Conservation (phyloP, 257 asterid species). For the Solanum medicagineum region DNA sequence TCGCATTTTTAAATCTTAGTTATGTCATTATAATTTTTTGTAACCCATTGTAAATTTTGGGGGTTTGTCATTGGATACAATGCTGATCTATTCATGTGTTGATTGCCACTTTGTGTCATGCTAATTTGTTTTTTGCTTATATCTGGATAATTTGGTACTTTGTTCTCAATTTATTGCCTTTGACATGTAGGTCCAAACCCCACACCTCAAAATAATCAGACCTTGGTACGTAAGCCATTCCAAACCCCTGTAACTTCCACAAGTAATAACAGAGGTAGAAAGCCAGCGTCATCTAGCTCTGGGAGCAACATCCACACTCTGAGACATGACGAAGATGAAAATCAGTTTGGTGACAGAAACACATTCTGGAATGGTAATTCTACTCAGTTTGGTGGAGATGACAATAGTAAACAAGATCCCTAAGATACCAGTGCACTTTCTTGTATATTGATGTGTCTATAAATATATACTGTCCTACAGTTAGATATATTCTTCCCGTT, state of each 20-base stretch:
- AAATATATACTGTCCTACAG: not conserved
- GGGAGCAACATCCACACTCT: slow-evolving; percentile 87
- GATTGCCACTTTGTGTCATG: not conserved
- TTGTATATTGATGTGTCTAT: not conserved
- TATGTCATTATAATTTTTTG: not conserved
- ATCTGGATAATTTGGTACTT: not conserved
- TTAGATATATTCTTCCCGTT: not conserved
- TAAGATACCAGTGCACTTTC: not conserved
- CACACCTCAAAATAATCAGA: slow-evolving; percentile 24
- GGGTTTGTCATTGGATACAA: not conserved
- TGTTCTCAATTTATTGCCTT: not conserved
- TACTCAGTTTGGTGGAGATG: slow-evolving; percentile 72
- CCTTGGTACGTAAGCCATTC: slow-evolving; percentile 22
- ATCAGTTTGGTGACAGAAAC: slow-evolving; percentile 40
- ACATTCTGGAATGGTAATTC: slow-evolving; percentile 95
- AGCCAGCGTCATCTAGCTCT: slow-evolving; percentile 23
- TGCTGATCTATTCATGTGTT: not conserved
- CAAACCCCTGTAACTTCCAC: slow-evolving; percentile 11
- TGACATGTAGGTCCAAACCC: slow-evolving; percentile 38
- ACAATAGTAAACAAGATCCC: slow-evolving; percentile 1
- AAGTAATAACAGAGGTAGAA: slow-evolving; percentile 24
- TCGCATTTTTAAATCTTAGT: not conserved
- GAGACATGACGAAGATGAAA: slow-evolving; percentile 55
- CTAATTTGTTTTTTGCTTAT: not conserved
- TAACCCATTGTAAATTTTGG: not conserved